These are phyloP conservation scores for Ceratocystis variospora DNA, from an alignment of 2,329 filamentous ascomycete species.

Conservation along the genomic window DNA sequence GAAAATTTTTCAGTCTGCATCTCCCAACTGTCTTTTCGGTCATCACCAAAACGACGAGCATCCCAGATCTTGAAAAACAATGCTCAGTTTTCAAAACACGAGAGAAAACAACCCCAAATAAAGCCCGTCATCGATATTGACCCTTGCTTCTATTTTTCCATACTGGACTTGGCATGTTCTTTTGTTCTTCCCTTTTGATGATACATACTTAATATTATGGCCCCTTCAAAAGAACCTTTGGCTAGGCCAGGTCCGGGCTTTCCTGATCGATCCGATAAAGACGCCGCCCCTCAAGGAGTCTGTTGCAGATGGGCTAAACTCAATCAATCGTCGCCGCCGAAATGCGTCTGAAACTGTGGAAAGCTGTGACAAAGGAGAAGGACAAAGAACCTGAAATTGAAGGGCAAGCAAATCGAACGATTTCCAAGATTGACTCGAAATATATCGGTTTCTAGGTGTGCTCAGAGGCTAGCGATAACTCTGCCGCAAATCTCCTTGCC, in stretches of 20 bases:
- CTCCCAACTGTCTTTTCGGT: neutral
- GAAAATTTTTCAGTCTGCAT: neutral
- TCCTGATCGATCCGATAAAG: constrained; percentile 8
- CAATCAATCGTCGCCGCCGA: neutral
- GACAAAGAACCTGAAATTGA: no score
- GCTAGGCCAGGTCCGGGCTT: constrained; percentile 5
- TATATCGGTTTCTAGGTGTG: neutral
- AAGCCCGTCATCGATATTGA: constrained; percentile 6
- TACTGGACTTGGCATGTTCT: constrained; percentile 6
- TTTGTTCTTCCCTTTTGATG: constrained; percentile 2
- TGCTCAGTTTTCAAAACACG: neutral
- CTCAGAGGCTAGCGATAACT: neutral
- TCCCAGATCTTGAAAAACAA: neutral
- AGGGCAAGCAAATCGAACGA: no score
- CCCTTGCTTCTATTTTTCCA: constrained; percentile 2
- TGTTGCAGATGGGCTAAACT: neutral
- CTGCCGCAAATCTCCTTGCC: neutral
- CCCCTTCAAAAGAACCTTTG: constrained; percentile 7
- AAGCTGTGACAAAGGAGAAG: no score
- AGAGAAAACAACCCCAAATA: neutral
- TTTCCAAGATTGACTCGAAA: no score
- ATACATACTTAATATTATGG: neutral
- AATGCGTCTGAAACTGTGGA: no score
- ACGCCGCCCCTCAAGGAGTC: neutral
- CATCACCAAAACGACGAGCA: neutral